Evolutionary conservation across 2,329 filamentous ascomycete species (phyloP), one percentile per base, ranked within the genome.

Genomic region (Thelonectria discophora): DNA sequence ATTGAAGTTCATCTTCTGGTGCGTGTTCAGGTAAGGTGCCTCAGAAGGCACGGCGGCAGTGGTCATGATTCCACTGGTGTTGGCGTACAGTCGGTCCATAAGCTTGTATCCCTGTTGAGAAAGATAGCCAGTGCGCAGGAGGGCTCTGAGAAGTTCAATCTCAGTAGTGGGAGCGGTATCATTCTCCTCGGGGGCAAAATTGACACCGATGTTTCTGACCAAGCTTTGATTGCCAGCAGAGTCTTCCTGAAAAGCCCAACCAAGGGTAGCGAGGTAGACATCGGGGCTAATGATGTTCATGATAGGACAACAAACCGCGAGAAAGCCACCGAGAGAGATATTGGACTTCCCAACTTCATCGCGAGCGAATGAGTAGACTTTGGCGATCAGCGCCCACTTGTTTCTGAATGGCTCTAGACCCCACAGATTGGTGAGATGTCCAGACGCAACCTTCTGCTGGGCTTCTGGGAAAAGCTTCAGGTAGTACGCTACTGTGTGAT

Each of bases 331-430:
- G 39, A 86, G 75, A 46, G 80, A 76, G 21, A 82, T 78, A 32
- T 79, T 75, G 20, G 75, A 72, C 64, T 81, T 80, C 67, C 82
- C 81, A 54, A 81, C 71, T 46, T 80, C 75, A 66, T 86, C 83
- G 49, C 84, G 80, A 49, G 85, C 76, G 62, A 80, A 78, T 32
- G 84, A 86, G 77, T 84, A 87, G 17, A 83, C 81, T 69, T 84
- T 84, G 49, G 83, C 81, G 59, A 86, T 72, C 61, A 86, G 74
- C 49, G 77, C 77, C 83, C 83, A 86, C 65, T 83, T 80, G 61
- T 78, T 76, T 67, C 83, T 79, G 75, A 80, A 81, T 48, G 76
- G 77, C 64, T 86, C 84, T 37, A 76, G 73, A 50, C 78, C 72
- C 84, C 84, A 87, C 62, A 86, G 75, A 30, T 73, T 70, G 20